Conservation (phyloP, 2,329 filamentous ascomycete species). For the Lecanosticta acicola region DNA sequence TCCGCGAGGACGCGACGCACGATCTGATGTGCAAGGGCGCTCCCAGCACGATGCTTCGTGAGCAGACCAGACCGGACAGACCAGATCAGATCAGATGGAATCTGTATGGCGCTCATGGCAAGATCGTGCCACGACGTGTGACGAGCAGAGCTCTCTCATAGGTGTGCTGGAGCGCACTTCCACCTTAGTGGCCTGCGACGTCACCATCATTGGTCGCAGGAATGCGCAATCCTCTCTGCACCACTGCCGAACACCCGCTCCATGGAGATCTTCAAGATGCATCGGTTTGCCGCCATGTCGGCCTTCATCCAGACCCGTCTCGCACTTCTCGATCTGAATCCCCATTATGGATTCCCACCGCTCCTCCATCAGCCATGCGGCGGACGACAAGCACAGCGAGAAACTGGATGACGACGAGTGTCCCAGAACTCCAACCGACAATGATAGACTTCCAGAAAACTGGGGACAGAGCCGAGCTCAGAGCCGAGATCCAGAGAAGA, state of each 20-base stretch:
- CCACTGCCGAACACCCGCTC: neutral
- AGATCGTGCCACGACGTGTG: neutral
- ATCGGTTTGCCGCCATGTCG: neutral
- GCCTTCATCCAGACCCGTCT: neutral
- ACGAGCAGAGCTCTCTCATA: no score
- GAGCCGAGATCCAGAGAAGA: constrained; percentile 13
- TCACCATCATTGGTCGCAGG: neutral
- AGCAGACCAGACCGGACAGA: neutral
- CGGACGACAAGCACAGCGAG: neutral
- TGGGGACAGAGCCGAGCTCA: neutral
- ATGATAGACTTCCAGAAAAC: neutral
- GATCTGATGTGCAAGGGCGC: neutral
- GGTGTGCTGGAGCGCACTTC: neutral
- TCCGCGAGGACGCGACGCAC: no score
- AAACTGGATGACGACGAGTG: neutral
- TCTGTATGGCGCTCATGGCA: neutral
- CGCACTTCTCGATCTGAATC: neutral
- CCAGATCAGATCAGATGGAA: neutral
- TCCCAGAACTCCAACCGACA: neutral
- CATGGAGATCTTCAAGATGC: neutral
- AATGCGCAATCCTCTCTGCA: no score
- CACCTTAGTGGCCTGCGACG: neutral
- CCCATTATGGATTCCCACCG: neutral
- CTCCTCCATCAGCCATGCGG: neutral
- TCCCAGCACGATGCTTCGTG: neutral